Conservation (phyloP, 208 protist species). For the Crithidia thermophila region DNA sequence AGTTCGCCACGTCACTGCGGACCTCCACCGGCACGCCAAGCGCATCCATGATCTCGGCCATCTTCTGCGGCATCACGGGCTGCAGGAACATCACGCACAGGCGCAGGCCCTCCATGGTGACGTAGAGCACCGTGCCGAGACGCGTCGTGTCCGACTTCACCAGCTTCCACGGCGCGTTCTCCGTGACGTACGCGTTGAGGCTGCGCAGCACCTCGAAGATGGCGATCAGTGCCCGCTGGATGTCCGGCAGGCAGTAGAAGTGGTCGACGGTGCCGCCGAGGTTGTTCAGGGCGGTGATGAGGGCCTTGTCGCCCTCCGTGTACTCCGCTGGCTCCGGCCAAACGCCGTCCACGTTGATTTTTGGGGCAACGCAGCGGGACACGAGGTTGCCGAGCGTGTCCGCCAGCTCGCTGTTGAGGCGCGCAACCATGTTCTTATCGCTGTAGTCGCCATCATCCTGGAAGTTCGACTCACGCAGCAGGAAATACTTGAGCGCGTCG, state of each 20-base stretch:
- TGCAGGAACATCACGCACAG: constrained; percentile 78
- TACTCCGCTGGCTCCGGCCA: constrained; percentile 75
- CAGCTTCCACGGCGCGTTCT: constrained; percentile 93
- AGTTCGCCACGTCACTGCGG: constrained; percentile 59
- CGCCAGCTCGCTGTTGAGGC: constrained; percentile 94
- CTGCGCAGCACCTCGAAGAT: constrained; percentile 89
- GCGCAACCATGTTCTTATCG: constrained; percentile 80
- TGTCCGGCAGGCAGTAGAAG: constrained; percentile 85
- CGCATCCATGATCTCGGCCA: constrained; percentile 81
- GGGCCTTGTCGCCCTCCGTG: constrained; percentile 55
- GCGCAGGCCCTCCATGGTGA: constrained; percentile 90
- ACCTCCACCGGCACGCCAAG: constrained; percentile 75
- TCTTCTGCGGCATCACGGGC: constrained; percentile 86
- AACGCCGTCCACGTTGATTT: constrained; percentile 81
- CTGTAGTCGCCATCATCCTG: constrained; percentile 97
- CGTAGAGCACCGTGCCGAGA: constrained; percentile 89
- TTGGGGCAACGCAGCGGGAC: constrained; percentile 78
- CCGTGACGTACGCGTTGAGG: constrained; percentile 91
- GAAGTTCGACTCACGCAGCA: constrained; percentile 95
- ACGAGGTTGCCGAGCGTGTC: constrained; percentile 95
- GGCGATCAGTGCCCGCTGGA: constrained; percentile 82
- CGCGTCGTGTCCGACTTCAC: constrained; percentile 79
- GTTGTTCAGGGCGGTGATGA: constrained; percentile 69
- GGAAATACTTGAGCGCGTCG: constrained; percentile 96
- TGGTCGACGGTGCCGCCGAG: constrained; percentile 79